Evolutionary conservation across 2,329 filamentous ascomycete species (phyloP), one percentile per base, ranked within the genome.

Genomic region (Fusarium algeriense): DNA sequence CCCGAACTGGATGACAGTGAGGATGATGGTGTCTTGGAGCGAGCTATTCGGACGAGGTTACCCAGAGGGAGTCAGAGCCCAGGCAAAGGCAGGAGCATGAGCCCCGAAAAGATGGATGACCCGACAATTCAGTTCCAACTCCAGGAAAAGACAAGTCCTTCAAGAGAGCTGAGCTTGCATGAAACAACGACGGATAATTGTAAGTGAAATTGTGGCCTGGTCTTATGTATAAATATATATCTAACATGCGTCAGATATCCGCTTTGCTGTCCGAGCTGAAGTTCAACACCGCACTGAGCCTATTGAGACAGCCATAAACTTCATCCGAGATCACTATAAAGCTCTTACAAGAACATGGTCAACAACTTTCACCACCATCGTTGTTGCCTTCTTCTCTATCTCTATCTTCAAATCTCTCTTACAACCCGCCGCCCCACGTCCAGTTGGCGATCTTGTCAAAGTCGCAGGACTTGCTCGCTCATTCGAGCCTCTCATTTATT

Each of bases 401-500:
- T 84, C 89, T 11, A 83, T 91, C 26, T 80, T 93, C 73, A 88
- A 90, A 67, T 86, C 89, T 13, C 82, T 97, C 19, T 88, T 93
- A 55, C 87, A 92, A 64, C 93, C 94, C 14, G 91, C 90, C 86
- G 71, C 79, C 5, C 76, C 79, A 5, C 79, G 79, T 8, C 81
- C 81, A 11, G 79, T 77, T 17, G 81, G 80, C 44, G 95, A 98
- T 78, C 86, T 98, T 19, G 92, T 97, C 78, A 97, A 97, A 80
- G 92, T 98, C 28, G 95, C 95, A 7, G 91, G 92, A 55, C 89
- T 98, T 71, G 95, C 95, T 52, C 93, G 93, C 75, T 94, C 94
- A 13, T 97, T 98, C 77, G 95, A 98, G 80, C 95, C 95, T 9
- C 87, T 98, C 46, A 97, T 98, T 69, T 96, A 96, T 83, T 97